Percentiles rank a stretch among this genome's conserved stretches.
Evolutionary conservation across 176 grass and related monocot species (phyloP).

Genomic region (Panicum miliaceum): DNA sequence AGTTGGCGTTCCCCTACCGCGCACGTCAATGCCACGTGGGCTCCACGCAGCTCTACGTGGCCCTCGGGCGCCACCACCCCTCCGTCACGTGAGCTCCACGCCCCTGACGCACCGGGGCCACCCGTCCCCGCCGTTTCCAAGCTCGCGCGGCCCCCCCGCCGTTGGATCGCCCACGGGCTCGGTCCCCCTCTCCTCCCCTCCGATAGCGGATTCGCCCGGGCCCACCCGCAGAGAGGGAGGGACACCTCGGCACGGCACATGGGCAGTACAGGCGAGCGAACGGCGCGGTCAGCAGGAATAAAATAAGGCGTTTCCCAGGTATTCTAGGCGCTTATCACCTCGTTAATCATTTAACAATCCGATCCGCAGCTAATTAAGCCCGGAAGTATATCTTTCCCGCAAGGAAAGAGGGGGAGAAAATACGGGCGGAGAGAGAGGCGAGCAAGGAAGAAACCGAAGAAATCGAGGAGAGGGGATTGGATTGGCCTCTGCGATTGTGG

Average conservation of each 20-base stretch:
- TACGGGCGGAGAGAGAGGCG: constrained; percentile 33
- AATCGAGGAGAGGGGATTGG: constrained; percentile 29
- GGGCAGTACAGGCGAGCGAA: constrained; percentile 13
- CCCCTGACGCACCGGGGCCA: neutral
- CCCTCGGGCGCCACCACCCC: neutral
- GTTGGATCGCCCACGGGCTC: constrained; percentile 5
- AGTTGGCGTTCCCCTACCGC: neutral
- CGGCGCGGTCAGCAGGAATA: constrained; percentile 20
- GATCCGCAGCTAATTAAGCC: constrained; percentile 12
- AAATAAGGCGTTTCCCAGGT: neutral
- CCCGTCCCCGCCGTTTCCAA: constrained; percentile 3
- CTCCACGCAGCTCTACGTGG: neutral
- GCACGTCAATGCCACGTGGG: constrained; percentile 50
- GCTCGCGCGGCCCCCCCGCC: neutral
- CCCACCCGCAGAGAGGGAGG: constrained; percentile 23
- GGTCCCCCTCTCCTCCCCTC: neutral
- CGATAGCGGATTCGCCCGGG: neutral
- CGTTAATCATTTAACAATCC: neutral
- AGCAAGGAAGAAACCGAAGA: constrained; percentile 21
- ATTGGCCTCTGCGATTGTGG: constrained; percentile 34
- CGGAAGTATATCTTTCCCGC: constrained; percentile 13
- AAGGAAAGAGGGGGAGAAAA: constrained; percentile 8
- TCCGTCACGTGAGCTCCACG: neutral
- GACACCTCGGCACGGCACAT: constrained; percentile 32
- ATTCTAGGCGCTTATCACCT: neutral